phyloP scores from a whole-genome alignment of 2,329 filamentous ascomycete genomes.

The Fusarium illudens region DNA sequence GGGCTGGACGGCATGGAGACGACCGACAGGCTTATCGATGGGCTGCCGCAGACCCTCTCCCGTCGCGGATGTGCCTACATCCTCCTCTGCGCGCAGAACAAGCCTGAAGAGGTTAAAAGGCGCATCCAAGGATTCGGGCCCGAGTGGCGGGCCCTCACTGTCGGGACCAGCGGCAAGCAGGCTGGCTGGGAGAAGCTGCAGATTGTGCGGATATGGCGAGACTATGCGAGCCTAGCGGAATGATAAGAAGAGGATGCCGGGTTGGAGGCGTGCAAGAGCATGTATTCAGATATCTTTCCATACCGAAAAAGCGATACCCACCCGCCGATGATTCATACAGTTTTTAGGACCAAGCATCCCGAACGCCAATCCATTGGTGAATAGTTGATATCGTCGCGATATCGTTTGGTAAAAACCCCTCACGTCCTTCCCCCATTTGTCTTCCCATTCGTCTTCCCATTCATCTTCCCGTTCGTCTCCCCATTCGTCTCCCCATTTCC shows the following conservation, averaged over 20 bases:
- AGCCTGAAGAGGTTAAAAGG: slow-evolving; percentile 76
- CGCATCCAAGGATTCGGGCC: slow-evolving; percentile 62
- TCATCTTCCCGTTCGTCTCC: neutral
- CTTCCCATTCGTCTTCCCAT: neutral
- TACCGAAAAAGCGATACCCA: slow-evolving; percentile 43
- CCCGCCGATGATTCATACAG: slow-evolving; percentile 40
- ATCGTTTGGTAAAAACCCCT: slow-evolving; percentile 22
- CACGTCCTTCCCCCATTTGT: slow-evolving; percentile 1
- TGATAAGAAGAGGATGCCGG: neutral
- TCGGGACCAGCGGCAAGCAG: slow-evolving; percentile 83
- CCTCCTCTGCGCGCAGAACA: slow-evolving; percentile 89
- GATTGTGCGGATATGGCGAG: slow-evolving; percentile 85
- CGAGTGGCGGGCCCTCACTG: slow-evolving; percentile 78
- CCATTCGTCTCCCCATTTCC: neutral
- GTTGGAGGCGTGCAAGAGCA: slow-evolving; percentile 39
- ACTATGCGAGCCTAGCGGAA: slow-evolving; percentile 29
- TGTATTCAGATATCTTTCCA: slow-evolving; percentile 46
- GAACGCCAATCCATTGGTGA: slow-evolving; percentile 46
- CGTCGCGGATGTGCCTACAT: slow-evolving; percentile 84
- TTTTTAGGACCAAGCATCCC: slow-evolving; percentile 47
- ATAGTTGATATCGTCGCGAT: slow-evolving; percentile 41
- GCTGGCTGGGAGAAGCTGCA: slow-evolving; percentile 95
- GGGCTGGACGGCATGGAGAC: slow-evolving; percentile 93
- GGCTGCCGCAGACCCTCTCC: slow-evolving; percentile 71
- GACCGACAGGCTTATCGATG: slow-evolving; percentile 78